These are phyloP conservation scores for Plenodomus tracheiphilus DNA, from an alignment of 2,329 filamentous ascomycete species.

Conservation along the genomic window DNA sequence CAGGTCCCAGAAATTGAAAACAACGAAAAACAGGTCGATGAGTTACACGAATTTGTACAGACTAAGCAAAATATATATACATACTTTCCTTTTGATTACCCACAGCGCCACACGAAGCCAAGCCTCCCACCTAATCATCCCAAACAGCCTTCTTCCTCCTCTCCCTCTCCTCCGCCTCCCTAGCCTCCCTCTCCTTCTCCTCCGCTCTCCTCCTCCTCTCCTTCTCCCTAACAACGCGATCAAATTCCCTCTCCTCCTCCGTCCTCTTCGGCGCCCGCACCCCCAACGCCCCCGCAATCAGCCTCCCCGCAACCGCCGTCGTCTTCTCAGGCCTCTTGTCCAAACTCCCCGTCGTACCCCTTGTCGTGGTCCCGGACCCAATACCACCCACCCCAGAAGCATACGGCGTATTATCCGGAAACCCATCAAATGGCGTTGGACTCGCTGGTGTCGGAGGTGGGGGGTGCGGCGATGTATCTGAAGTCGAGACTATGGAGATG, in stretches of 20 bases:
- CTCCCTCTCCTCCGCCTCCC: constrained; percentile 67
- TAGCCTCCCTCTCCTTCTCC: constrained; percentile 68
- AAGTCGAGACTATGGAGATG: constrained; percentile 13
- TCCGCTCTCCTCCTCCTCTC: constrained; percentile 76
- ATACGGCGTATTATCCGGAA: constrained; percentile 30
- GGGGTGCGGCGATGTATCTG: constrained; percentile 25
- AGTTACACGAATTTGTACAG: no score
- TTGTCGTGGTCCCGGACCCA: constrained; percentile 30
- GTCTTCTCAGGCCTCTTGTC: constrained; percentile 79
- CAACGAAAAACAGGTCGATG: background rate
- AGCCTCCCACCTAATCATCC: constrained; percentile 62
- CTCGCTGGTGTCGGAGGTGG: constrained; percentile 43
- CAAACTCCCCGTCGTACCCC: constrained; percentile 9
- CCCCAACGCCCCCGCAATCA: constrained; percentile 89
- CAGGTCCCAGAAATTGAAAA: no score
- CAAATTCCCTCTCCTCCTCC: constrained; percentile 86
- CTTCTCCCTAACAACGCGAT: constrained; percentile 78
- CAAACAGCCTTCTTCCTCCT: constrained; percentile 83
- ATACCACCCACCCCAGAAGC: constrained; percentile 7
- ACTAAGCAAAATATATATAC: no score
- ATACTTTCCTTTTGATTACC: no score
- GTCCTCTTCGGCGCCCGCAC: constrained; percentile 79
- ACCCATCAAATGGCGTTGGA: constrained; percentile 36
- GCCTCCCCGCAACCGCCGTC: constrained; percentile 81
- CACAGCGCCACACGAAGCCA: no score